These are phyloP conservation scores for Nothophaeocryptopus gaeumannii DNA, from an alignment of 2,329 filamentous ascomycete genomes.

Conservation along the genomic window DNA sequence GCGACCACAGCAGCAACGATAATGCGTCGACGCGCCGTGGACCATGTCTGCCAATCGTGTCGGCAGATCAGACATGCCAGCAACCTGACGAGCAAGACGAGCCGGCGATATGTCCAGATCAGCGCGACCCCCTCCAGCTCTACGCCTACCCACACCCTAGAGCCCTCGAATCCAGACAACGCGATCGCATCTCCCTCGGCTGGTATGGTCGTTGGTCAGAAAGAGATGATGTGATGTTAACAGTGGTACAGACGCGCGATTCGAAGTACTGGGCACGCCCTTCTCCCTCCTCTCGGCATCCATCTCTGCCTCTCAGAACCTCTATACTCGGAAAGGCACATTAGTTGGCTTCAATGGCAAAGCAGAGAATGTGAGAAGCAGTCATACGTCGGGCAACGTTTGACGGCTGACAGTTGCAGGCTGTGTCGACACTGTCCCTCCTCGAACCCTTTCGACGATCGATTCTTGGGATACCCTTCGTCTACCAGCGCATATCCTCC, in stretches of 20 bases:
- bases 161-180: slow-evolving; percentile 24
- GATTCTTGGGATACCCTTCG: slow-evolving; percentile 81
- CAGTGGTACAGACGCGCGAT: slow-evolving; percentile 70
- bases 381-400: background rate
- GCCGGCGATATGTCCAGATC: slow-evolving; percentile 44
- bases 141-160: slow-evolving; percentile 38
- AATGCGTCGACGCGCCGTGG: slow-evolving; percentile 34
- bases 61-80: slow-evolving; percentile 17
- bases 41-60: slow-evolving; percentile 29
- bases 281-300: slow-evolving; percentile 93
- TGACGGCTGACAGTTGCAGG: slow-evolving; percentile 48
- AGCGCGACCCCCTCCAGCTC: slow-evolving; percentile 43
- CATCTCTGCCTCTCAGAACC: slow-evolving; percentile 85
- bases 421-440: slow-evolving; percentile 82
- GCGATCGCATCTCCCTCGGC: slow-evolving; percentile 20
- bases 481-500: slow-evolving; percentile 87
- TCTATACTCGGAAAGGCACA: slow-evolving; percentile 89
- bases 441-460: slow-evolving; percentile 80
- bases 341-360: slow-evolving; percentile 87
- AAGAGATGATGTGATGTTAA: background rate
- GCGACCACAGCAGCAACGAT: background rate
- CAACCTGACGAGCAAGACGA: slow-evolving; percentile 11
- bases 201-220: slow-evolving; percentile 12
- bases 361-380: slow-evolving; percentile 68
- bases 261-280: slow-evolving; percentile 87